These are phyloP conservation scores for Pythium grandisporangium DNA, from an alignment of 352 stramenopile genomes.

Conservation along the genomic window DNA sequence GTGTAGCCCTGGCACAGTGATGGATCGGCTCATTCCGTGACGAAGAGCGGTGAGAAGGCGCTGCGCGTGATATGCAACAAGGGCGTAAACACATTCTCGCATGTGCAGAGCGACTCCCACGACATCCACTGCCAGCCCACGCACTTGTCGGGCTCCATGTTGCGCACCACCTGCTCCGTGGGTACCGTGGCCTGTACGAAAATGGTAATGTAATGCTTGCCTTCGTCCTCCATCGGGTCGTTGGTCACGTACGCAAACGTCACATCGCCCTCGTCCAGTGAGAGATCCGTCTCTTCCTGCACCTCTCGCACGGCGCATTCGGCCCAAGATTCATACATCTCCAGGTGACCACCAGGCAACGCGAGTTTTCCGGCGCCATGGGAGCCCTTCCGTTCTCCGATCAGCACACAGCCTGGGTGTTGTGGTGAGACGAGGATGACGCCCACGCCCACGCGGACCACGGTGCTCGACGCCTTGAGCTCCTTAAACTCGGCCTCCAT, in stretches of 20 bases:
- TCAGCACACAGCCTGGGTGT: constrained; percentile 58
- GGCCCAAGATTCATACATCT: constrained; percentile 79
- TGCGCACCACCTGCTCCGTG: constrained; percentile 33
- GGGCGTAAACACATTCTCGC: constrained; percentile 71
- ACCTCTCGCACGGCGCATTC: constrained; percentile 72
- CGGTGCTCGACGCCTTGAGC: constrained; percentile 37
- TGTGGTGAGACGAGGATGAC: constrained; percentile 59
- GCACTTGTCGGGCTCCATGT: constrained; percentile 83
- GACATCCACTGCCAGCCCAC: constrained; percentile 63
- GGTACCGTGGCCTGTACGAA: constrained; percentile 63
- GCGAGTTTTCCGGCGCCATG: constrained; percentile 69
- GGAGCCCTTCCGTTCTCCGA: constrained; percentile 62
- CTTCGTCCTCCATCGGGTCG: constrained; percentile 72
- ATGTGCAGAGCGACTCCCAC: constrained; percentile 34
- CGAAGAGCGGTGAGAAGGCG: constrained; percentile 27
- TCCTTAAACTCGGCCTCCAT: constrained; percentile 54
- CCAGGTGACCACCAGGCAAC: constrained; percentile 64
- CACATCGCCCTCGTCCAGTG: constrained; percentile 23
- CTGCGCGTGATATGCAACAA: constrained; percentile 59
- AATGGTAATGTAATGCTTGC: constrained; percentile 84
- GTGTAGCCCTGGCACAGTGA: too few species aligned
- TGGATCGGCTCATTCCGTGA: too few species aligned
- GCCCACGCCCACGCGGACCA: constrained; percentile 69
- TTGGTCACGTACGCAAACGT: constrained; percentile 73
- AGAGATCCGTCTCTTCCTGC: constrained; percentile 76